Evolutionary conservation across 108 stramenopile species (phyloP).

Genomic region (Fragilaria crotonensis): DNA sequence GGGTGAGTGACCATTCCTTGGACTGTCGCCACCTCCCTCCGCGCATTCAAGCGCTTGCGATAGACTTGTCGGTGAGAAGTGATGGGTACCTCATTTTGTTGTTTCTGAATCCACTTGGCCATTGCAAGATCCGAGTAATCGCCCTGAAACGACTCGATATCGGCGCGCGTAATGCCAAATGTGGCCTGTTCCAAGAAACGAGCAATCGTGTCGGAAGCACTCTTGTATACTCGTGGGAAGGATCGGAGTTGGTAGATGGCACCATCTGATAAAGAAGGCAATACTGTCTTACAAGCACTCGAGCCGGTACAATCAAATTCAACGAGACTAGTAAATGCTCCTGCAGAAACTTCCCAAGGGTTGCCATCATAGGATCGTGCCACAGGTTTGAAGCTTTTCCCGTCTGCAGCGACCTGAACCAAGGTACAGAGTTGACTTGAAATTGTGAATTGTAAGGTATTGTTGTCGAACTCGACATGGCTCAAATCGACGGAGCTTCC

Average conservation of each 20-base stretch:
- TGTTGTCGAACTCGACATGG: too few relatives aligned
- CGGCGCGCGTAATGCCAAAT: constrained; percentile 31
- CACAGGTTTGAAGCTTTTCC: constrained; percentile 33
- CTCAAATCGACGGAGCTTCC: too few relatives aligned
- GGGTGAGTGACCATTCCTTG: constrained; percentile 19
- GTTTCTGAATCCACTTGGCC: constrained; percentile 32
- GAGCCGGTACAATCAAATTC: neutral
- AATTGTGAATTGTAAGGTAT: too few relatives aligned
- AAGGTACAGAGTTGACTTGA: constrained; percentile 1
- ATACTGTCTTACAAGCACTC: neutral
- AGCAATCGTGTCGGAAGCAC: constrained; percentile 18
- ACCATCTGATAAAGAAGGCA: neutral
- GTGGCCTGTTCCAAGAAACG: constrained; percentile 57
- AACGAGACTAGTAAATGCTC: constrained; percentile 16
- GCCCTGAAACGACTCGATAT: neutral
- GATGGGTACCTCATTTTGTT: constrained; percentile 22
- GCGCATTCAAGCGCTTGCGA: constrained; percentile 21
- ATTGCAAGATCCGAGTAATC: neutral
- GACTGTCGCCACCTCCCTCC: constrained; percentile 11
- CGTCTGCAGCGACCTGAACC: neutral
- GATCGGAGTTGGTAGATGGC: constrained; percentile 2
- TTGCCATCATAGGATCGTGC: constrained; percentile 58
- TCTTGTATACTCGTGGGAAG: constrained; percentile 3
- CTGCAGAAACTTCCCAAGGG: constrained; percentile 49
- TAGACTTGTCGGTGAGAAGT: constrained; percentile 39